These are phyloP conservation scores for Globisporangium radiosum DNA, from an alignment of 352 stramenopile genomes.

Conservation along the genomic window DNA sequence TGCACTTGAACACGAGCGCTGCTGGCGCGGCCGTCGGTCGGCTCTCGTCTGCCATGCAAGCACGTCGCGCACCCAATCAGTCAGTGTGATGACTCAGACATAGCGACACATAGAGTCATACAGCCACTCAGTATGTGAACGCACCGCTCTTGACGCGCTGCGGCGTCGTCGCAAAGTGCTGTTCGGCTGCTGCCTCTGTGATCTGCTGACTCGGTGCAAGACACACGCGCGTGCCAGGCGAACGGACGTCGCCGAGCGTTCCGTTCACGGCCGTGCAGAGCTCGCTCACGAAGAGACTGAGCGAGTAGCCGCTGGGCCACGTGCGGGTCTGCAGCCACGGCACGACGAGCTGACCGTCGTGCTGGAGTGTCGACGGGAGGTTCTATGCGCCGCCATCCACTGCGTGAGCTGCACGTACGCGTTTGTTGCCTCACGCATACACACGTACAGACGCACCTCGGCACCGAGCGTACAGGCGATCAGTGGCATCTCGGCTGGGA, in stretches of 20 bases:
- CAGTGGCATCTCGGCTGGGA: slow-evolving; percentile 34
- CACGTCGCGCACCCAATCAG: neutral
- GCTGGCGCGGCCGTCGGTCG: slow-evolving; percentile 1
- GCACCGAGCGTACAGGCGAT: slow-evolving; percentile 37
- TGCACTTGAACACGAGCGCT: slow-evolving; percentile 53
- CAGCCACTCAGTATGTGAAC: too few relatives aligned
- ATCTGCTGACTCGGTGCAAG: slow-evolving; percentile 10
- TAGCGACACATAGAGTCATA: neutral
- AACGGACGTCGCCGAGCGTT: slow-evolving; percentile 4
- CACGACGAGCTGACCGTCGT: slow-evolving; percentile 31
- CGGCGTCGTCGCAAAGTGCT: slow-evolving; percentile 23
- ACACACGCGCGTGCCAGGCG: slow-evolving; percentile 11
- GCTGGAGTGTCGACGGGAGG: slow-evolving; percentile 27
- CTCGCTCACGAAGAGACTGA: slow-evolving; percentile 38
- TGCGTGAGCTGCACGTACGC: neutral
- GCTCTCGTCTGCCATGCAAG: slow-evolving; percentile 8
- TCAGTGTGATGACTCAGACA: neutral
- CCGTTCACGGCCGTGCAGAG: slow-evolving; percentile 31
- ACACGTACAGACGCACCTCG: slow-evolving; percentile 22
- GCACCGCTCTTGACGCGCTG: slow-evolving; percentile 14
- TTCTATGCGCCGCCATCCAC: slow-evolving; percentile 17
- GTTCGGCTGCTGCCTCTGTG: neutral
- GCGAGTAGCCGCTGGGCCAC: slow-evolving; percentile 49
- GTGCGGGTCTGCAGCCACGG: slow-evolving; percentile 42
- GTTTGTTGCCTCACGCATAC: neutral